Evolutionary conservation across 1,139 yeast species (phyloP), one percentile per base, ranked within the genome.

Genomic region (Nadsonia starkeyi-henricii): DNA sequence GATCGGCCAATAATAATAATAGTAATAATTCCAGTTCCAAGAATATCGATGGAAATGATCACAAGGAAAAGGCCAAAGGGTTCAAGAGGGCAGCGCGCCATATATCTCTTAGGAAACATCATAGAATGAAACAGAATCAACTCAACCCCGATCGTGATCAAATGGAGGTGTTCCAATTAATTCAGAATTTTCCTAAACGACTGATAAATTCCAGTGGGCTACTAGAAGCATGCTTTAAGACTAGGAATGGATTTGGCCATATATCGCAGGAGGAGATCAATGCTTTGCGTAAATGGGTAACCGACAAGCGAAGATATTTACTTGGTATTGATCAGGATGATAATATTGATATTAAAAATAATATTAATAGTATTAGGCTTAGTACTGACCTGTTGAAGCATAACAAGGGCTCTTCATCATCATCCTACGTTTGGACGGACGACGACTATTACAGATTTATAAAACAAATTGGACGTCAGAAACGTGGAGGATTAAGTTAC

Each of bases 151-250:
- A 33, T 13, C 66, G 70, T 50, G 91, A 81, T 57, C 94, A 84
- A 55, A 82, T 85, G 70, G 97, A 89, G 62, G 69, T 86, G 23
- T 89, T 89, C 60, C 96, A 89, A 65, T 71, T 79, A 46, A 76
- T 91, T 59, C 98, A 91, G 63, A 79, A 82, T 53, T 77, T 74
- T 43, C 98, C 98, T 4, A 84, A 82, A 56, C 67, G 73, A 30
- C 62, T 86, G 20, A 57, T 84, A 2, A 86, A 89, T 62, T 88
- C 94, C 1, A 77, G 81, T 53, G 63, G 66, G 3, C 68, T 91
- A 47, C 72, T 91, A 58, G 89, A 82, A 55, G 72, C 77, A 51
- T 81, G 95, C 56, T 85, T 81, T 64, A 81, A 81, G 55, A 78
- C 82, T 50, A 73, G 83, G 41, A 79, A 84, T 26, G 85, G 89